Evolutionary conservation across 805 yeast species (phyloP), one percentile per base, ranked within the genome.

Genomic region (Barnettozyma pratensis): DNA sequence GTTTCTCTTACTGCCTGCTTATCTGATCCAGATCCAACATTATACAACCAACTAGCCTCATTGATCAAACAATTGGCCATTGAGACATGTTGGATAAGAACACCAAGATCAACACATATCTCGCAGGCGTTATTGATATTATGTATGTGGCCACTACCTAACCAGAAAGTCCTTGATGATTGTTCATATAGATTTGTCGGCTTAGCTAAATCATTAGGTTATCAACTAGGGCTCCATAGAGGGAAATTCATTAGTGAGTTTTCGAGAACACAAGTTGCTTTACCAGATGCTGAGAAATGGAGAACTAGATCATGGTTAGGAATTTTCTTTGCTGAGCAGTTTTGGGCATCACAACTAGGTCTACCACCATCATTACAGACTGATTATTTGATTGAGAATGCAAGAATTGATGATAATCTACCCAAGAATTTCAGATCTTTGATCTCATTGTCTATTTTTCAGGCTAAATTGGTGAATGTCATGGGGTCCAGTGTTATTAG

Each of bases 261-360:
- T 57, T 84, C 95, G 6, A 75, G 97, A 60, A 87, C 92, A 31
- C 97, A 91, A 62, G 94, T 86, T 5, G 79, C 87, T 27, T 73
- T 90, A 66, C 92, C 92, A 0, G 89, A 91, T 66, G 92, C 96
- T 5, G 97, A 88, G 57, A 83, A 82, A 60, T 91, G 97, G 97
- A 76, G 97, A 64, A 89, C 97, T 1, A 73, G 96, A 56, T 80
- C 96, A 1, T 91, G 97, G 97, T 69, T 89, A 30, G 90, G 92
- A 3, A 85, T 87, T 4, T 91, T 86, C 64, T 85, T 90, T 60
- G 76, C 88, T 41, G 97, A 90, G 62, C 95, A 90, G 57, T 85
- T 89, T 60, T 87, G 96, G 94, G 84, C 96, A 4, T 85, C 95
- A 10, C 80, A 83, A 36, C 67, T 90, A 41, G 97, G 97, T 0